These are phyloP conservation scores for Sindora glabra DNA, from an alignment of 306 rosid species.

Conservation along the genomic window DNA sequence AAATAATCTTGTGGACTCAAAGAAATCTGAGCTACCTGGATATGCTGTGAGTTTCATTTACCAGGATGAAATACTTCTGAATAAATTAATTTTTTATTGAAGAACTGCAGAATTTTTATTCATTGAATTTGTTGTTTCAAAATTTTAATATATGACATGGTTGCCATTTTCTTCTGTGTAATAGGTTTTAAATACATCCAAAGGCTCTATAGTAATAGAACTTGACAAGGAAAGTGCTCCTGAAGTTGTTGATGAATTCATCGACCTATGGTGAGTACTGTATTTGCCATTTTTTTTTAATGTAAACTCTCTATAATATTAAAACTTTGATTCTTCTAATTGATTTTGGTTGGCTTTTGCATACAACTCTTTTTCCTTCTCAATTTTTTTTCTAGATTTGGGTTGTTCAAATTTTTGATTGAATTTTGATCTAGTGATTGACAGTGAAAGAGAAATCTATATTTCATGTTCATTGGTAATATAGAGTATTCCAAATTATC, in stretches of 20 bases:
- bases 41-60: slow-evolving; percentile 49
- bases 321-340: neutral
- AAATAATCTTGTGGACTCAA: slow-evolving; percentile 27
- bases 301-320: neutral
- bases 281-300: neutral
- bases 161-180: neutral
- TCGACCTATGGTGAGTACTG: slow-evolving; percentile 82
- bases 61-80: neutral
- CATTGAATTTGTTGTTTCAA: neutral
- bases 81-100: neutral
- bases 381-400: slow-evolving; percentile 2
- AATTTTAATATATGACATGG: neutral
- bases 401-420: neutral
- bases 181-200: slow-evolving; percentile 79
- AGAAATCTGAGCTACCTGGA: slow-evolving; percentile 62
- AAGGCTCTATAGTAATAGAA: slow-evolving; percentile 65
- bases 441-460: neutral
- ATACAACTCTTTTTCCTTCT: neutral
- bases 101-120: neutral
- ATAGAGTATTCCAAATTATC: neutral
- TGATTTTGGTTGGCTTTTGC: slow-evolving; percentile 6
- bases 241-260: slow-evolving; percentile 94
- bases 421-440: neutral
- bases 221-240: slow-evolving; percentile 86
- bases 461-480: neutral